Evolutionary conservation across 495 filamentous ascomycete genomes (phyloP).

Genomic region (Trichoderma reesei): DNA sequence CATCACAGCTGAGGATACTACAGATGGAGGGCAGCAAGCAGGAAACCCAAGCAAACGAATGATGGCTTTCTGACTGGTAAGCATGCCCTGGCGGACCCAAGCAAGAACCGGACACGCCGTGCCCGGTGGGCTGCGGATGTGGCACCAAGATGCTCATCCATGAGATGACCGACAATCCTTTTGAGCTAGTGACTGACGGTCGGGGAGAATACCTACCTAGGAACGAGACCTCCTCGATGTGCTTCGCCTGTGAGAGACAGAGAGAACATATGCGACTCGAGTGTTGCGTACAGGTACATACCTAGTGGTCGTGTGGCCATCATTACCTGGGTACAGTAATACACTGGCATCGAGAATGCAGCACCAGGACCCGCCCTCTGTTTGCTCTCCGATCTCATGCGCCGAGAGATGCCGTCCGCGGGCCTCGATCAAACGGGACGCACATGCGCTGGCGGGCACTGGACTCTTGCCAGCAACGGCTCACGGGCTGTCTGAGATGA

Average conservation of each 20-base stretch:
- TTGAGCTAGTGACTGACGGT: too few relatives aligned
- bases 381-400: not conserved
- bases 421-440: too few relatives aligned
- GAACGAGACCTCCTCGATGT: too few relatives aligned
- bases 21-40: not conserved
- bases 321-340: too few relatives aligned
- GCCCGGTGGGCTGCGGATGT: not conserved
- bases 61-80: not conserved
- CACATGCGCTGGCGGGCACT: too few relatives aligned
- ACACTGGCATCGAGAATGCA: too few relatives aligned
- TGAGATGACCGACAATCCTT: slow-evolving; percentile 2
- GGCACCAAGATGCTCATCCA: not conserved
- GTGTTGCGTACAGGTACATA: too few relatives aligned
- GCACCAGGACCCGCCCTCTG: not conserved
- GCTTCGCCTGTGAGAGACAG: too few relatives aligned
- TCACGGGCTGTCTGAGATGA: not conserved
- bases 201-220: too few relatives aligned
- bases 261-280: too few relatives aligned
- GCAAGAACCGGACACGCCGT: not conserved
- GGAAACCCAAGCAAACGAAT: not conserved
- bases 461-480: not conserved
- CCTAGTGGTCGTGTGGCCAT: too few relatives aligned
- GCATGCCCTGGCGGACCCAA: not conserved
- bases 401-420: not conserved
- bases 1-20: not conserved